Percentiles rank a stretch among this genome's conserved stretches.
Evolutionary conservation across 108 stramenopile genomes (phyloP).

Genomic region (Nitzschia sp.): DNA sequence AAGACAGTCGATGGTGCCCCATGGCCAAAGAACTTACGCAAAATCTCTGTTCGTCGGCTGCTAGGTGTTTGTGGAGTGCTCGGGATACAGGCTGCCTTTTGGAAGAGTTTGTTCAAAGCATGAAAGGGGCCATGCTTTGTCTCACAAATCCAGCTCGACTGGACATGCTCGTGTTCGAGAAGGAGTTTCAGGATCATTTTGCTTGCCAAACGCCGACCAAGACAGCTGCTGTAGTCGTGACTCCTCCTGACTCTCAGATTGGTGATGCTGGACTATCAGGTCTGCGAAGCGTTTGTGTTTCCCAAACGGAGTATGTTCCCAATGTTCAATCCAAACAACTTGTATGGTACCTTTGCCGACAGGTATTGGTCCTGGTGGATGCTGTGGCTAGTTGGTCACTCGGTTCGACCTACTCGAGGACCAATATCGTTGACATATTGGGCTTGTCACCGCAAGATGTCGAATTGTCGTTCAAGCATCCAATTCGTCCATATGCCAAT

Average conservation of each 20-base stretch:
- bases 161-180: neutral
- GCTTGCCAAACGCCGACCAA: neutral
- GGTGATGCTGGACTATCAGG: neutral
- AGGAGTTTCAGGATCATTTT: slow-evolving; percentile 3
- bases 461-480: too few species aligned
- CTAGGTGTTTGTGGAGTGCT: slow-evolving; percentile 15
- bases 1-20: slow-evolving; percentile 42
- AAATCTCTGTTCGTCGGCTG: slow-evolving; percentile 16
- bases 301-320: too few species aligned
- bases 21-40: slow-evolving; percentile 31
- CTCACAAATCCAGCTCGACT: neutral
- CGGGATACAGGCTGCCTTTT: neutral
- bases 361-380: neutral
- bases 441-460: neutral
- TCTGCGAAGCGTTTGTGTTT: too few species aligned
- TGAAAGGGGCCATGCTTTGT: neutral
- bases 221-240: neutral
- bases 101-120: too few species aligned
- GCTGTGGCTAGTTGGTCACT: neutral
- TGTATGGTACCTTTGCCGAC: slow-evolving; percentile 6
- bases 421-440: neutral
- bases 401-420: neutral
- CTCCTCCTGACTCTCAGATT: neutral
- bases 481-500: too few species aligned
- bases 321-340: too few species aligned